These are phyloP conservation scores for Penicillium robsamsonii DNA, from an alignment of 495 filamentous ascomycete species.

Conservation along the genomic window DNA sequence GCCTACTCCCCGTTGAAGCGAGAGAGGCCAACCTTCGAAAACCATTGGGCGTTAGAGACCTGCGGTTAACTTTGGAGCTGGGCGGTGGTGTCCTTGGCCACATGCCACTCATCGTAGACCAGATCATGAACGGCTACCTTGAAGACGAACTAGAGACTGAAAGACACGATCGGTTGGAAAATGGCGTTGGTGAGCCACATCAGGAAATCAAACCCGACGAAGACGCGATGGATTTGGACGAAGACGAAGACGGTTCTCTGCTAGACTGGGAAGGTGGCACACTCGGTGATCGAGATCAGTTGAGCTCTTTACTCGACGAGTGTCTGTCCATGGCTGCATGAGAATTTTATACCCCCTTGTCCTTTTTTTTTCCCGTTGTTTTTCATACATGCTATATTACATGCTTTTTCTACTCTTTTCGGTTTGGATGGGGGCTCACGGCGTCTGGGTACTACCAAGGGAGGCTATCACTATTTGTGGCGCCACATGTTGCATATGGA, in stretches of 20 bases:
- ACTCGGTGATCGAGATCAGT: slow-evolving; percentile 54
- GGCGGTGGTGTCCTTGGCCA: slow-evolving; percentile 71
- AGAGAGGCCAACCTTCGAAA: slow-evolving; percentile 64
- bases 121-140: slow-evolving; percentile 68
- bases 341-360: slow-evolving; percentile 21
- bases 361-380: slow-evolving; percentile 14
- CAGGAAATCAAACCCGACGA: slow-evolving; percentile 41
- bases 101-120: slow-evolving; percentile 70
- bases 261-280: slow-evolving; percentile 73
- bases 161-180: slow-evolving; percentile 47
- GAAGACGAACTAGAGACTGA: slow-evolving; percentile 71
- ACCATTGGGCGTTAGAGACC: slow-evolving; percentile 73
- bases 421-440: slow-evolving; percentile 24
- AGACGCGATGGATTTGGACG: slow-evolving; percentile 66
- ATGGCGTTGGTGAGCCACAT: slow-evolving; percentile 19
- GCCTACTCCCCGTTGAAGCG: slow-evolving; percentile 72
- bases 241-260: slow-evolving; percentile 41
- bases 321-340: slow-evolving; percentile 51
- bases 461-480: slow-evolving; percentile 11
- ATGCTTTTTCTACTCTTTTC: slow-evolving; percentile 10
- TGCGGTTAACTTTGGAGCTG: slow-evolving; percentile 71
- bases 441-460: slow-evolving; percentile 27
- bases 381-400: slow-evolving; percentile 14
- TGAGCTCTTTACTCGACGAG: slow-evolving; percentile 70
- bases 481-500: slow-evolving; percentile 25